A percentile compares a stretch with the other conserved stretches of the same genome.
Evolutionary conservation across 2,329 filamentous ascomycete genomes (phyloP).

Genomic region (Lasiodiplodia sp.): DNA sequence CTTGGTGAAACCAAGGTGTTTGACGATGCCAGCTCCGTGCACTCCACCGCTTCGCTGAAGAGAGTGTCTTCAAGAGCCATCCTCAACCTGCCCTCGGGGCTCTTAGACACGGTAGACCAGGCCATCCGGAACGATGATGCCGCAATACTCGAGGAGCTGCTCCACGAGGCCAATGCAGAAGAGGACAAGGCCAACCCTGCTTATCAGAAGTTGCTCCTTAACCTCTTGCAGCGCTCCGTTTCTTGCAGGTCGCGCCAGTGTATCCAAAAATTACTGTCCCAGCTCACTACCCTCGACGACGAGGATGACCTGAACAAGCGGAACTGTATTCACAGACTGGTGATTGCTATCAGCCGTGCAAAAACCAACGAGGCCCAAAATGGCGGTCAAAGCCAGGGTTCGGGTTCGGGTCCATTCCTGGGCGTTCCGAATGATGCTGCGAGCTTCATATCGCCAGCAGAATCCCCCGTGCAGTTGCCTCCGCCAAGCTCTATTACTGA

Average conservation of each 20-base stretch:
- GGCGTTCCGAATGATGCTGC: slow-evolving; percentile 63
- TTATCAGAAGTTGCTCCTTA: slow-evolving; percentile 75
- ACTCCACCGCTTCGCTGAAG: slow-evolving; percentile 74
- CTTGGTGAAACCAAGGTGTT: slow-evolving; percentile 78
- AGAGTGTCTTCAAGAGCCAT: slow-evolving; percentile 78
- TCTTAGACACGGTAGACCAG: slow-evolving; percentile 75
- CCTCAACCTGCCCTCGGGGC: slow-evolving; percentile 71
- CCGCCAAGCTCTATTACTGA: slow-evolving; percentile 71
- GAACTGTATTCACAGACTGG: slow-evolving; percentile 90
- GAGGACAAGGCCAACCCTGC: slow-evolving; percentile 56
- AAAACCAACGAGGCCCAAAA: slow-evolving; percentile 60
- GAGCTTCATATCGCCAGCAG: slow-evolving; percentile 81
- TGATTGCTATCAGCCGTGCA: slow-evolving; percentile 88
- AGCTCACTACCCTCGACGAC: slow-evolving; percentile 78
- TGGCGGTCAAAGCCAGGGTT: slow-evolving; percentile 54
- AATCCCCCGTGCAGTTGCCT: slow-evolving; percentile 69
- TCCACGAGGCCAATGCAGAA: slow-evolving; percentile 65
- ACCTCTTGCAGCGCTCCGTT: slow-evolving; percentile 79
- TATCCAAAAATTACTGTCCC: slow-evolving; percentile 73
- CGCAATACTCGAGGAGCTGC: slow-evolving; percentile 59
- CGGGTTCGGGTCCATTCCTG: slow-evolving; percentile 36
- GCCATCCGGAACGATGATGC: slow-evolving; percentile 75
- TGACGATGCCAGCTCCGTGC: slow-evolving; percentile 77
- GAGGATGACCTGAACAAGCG: slow-evolving; percentile 91
- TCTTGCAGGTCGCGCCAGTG: slow-evolving; percentile 72